Conservation (phyloP, 192 early-diverging fungal genomes). For the Gryganskiella cystojenkinii region DNA sequence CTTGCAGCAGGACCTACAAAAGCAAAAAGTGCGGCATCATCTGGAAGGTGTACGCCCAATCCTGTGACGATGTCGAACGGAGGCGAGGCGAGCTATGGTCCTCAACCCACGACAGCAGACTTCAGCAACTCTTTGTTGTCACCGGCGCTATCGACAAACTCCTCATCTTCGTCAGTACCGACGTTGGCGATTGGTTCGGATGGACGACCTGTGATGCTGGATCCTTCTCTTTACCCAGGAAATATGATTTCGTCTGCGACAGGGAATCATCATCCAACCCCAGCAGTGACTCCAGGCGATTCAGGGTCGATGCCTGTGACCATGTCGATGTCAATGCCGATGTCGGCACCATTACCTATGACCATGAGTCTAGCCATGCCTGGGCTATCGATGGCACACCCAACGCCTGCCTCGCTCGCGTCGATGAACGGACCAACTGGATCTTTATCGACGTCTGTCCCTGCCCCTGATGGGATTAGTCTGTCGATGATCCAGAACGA, state of each 20-base stretch:
- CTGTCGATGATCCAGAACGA: slow-evolving; percentile 35
- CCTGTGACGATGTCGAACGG: slow-evolving; percentile 17
- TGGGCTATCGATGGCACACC: slow-evolving; percentile 2
- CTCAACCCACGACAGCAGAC: background rate
- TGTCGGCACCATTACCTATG: slow-evolving; percentile 1
- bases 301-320: slow-evolving; percentile 6
- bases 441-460: too few species aligned
- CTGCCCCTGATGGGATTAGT: background rate
- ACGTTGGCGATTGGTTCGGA: slow-evolving; percentile 23
- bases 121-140: slow-evolving; percentile 26
- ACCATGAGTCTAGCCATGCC: slow-evolving; percentile 13
- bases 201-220: slow-evolving; percentile 11
- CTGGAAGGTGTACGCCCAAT: background rate
- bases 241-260: background rate
- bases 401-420: slow-evolving; percentile 11
- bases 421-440: slow-evolving; percentile 4
- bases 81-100: background rate
- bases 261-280: background rate
- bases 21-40: background rate
- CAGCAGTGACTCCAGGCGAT: slow-evolving; percentile 21
- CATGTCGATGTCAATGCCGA: slow-evolving; percentile 7
- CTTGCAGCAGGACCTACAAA: background rate
- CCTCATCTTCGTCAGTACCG: slow-evolving; percentile 25
- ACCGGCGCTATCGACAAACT: slow-evolving; percentile 29
- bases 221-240: slow-evolving; percentile 14